These are phyloP conservation scores for Pseudocercospora vitis DNA, from an alignment of 2,329 filamentous ascomycete genomes.

Conservation along the genomic window DNA sequence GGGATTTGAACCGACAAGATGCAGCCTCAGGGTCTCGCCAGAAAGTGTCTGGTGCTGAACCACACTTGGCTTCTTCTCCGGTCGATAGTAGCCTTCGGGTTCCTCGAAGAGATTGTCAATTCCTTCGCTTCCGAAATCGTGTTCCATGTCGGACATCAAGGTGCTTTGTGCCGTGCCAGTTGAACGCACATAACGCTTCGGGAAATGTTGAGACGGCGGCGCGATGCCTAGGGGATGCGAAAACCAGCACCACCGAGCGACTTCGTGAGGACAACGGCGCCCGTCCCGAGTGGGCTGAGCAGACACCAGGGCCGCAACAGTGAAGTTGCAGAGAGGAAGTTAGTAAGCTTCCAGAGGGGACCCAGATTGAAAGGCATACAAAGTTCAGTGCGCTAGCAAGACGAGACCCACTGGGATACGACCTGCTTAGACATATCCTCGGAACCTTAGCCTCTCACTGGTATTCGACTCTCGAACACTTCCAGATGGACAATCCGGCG, in stretches of 20 bases:
- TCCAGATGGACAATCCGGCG: too few species aligned
- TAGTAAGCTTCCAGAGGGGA: slow-evolving; percentile 11
- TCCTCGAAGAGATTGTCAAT: slow-evolving; percentile 68
- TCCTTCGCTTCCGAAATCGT: slow-evolving; percentile 36
- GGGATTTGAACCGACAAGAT: slow-evolving; percentile 82
- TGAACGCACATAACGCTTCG: background rate
- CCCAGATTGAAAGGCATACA: background rate
- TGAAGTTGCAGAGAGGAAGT: background rate
- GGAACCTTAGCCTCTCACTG: background rate
- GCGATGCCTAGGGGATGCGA: too few species aligned
- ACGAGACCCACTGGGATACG: background rate
- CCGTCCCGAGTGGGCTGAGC: too few species aligned
- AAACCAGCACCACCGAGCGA: too few species aligned
- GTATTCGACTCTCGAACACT: too few species aligned
- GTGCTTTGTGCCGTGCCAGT: too few species aligned
- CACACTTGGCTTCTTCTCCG: slow-evolving; percentile 72
- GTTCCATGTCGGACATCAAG: slow-evolving; percentile 27
- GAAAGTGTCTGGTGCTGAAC: slow-evolving; percentile 69
- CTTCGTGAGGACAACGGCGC: too few species aligned
- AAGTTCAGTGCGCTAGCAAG: slow-evolving; percentile 3
- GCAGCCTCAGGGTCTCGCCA: slow-evolving; percentile 65
- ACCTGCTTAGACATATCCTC: background rate
- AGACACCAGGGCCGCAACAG: too few species aligned
- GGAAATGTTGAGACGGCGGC: background rate
- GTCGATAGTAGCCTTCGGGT: slow-evolving; percentile 75